Percentiles rank a stretch among this genome's conserved stretches.
Conservation (phyloP, 2,329 filamentous ascomycete species). For the Dendrostoma leiphaemia region DNA sequence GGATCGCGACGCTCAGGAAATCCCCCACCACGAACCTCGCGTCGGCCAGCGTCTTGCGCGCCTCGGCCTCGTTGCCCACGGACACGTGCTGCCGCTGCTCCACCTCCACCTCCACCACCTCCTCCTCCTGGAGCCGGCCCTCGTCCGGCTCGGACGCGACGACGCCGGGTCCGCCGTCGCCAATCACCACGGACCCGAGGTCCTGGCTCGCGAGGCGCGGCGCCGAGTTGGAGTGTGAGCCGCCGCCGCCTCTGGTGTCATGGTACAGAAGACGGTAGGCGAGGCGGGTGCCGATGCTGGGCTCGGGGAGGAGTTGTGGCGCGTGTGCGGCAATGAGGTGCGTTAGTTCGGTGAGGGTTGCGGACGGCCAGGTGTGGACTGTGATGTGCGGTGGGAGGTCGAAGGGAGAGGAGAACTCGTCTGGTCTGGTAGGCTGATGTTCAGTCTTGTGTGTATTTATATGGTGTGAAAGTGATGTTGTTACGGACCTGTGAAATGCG, state of each 20-base stretch:
- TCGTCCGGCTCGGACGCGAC: conserved; percentile 35
- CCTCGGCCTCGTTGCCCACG: conserved; percentile 53
- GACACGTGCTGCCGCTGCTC: too few species aligned
- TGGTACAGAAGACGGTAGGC: conserved; percentile 84
- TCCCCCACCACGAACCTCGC: conserved; percentile 85
- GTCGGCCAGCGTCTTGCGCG: conserved; percentile 72
- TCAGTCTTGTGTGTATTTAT: not conserved
- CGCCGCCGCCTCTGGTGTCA: conserved; percentile 50
- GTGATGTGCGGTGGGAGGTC: conserved; percentile 67
- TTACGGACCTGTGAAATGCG: conserved; percentile 64
- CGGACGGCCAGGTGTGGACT: conserved; percentile 84
- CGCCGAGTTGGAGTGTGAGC: conserved; percentile 25
- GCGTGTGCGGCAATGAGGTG: conserved; percentile 67
- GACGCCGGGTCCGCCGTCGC: conserved; percentile 50
- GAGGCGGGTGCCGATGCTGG: conserved; percentile 78
- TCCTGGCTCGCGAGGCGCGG: conserved; percentile 72
- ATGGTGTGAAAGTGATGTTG: not conserved
- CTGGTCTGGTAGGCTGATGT: conserved; percentile 47
- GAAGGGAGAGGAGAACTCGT: conserved; percentile 63
- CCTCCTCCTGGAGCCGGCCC: conserved; percentile 26
- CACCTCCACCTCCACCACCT: too few species aligned
- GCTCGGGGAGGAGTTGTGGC: conserved; percentile 67
- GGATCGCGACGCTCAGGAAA: conserved; percentile 78
- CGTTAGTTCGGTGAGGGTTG: conserved; percentile 77
- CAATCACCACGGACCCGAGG: conserved; percentile 78